Base-by-base conservation (phyloP, 1,284 basidiomycete species). In the Ceratobasidium sp. region DNA sequence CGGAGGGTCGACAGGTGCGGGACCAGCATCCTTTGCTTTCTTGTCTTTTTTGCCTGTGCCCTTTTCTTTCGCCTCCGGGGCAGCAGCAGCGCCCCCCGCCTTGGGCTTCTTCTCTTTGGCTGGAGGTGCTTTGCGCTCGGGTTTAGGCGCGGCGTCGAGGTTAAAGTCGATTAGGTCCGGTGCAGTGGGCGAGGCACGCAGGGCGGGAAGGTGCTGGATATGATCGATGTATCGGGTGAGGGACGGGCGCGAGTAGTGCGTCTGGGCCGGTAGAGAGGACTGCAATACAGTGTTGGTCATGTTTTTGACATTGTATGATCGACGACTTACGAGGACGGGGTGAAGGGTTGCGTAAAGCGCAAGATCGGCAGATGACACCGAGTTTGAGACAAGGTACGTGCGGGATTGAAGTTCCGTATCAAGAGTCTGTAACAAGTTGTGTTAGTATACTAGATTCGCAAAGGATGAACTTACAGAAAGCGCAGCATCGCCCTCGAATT, bases 141-240 rank as follows among this genome's bases (percentile, higher is more conserved):
- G 81, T 71, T 87, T 88, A 5, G 96, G 95, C 43, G 95, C 91
- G 8, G 68, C 61, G 82, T 97, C 92, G 43, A 75, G 57, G 34
- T 65, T 75, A 79, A 98, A 90, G 0, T 85, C 77, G 54, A 97
- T 87, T 3, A 87, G 79, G 8, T 87, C 85, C 6, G 91, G 88
- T 0, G 86, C 83, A 40, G 89, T 83, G 0, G 86, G 81, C 51
- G 87, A 86, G 7, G 91, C 89, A 44, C 88, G 86, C 40, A 96
- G 88, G 51, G 87, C 82, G 3, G 91, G 87, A 29, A 87, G 87
- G 66, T 89, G 88, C 86, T 98, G 96, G 78, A 98, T 90, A 83
- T 97, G 94, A 83, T 96, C 93, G 82, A 98, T 97, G 88, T 97
- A 97, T 70, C 97, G 94, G 61, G 94, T 93, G 64, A 98, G 84